phyloP scores from a whole-genome alignment of 768 basidiomycete genomes.

The Pleurotus cornucopiae region DNA sequence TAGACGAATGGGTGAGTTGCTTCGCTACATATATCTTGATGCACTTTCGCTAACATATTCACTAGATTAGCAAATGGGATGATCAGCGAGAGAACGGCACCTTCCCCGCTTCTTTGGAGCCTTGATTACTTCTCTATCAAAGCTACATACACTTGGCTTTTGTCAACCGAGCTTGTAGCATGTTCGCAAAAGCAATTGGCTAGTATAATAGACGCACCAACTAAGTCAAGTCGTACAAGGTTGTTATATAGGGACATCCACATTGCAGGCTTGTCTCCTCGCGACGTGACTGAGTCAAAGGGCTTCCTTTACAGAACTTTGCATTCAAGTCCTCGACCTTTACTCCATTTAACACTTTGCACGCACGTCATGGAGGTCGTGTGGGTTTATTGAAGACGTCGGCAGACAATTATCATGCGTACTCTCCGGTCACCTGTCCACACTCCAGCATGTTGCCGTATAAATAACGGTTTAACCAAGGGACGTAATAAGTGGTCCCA shows the following conservation, averaged over 20 bases:
- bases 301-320: not conserved
- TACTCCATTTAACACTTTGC: not conserved
- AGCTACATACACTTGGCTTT: not conserved
- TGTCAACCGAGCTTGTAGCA: not conserved
- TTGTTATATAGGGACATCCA: not conserved
- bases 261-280: not conserved
- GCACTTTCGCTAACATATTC: slow-evolving; percentile 6
- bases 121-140: slow-evolving; percentile 22
- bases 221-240: not conserved
- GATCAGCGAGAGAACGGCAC: slow-evolving; percentile 92
- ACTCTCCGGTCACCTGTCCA: not conserved
- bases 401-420: not conserved
- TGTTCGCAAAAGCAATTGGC: slow-evolving; percentile 2
- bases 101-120: slow-evolving; percentile 88
- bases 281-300: not conserved
- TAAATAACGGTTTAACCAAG: not conserved
- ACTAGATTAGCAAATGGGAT: slow-evolving; percentile 83
- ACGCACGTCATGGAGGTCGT: slow-evolving; percentile 4
- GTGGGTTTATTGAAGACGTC: slow-evolving; percentile 1
- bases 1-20: slow-evolving; percentile 85
- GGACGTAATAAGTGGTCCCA: not conserved
- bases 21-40: slow-evolving; percentile 8
- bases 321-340: not conserved
- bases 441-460: not conserved
- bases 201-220: not conserved